phyloP scores from a whole-genome alignment of 2,329 filamentous ascomycete species.

The Didymella arachidicola region DNA sequence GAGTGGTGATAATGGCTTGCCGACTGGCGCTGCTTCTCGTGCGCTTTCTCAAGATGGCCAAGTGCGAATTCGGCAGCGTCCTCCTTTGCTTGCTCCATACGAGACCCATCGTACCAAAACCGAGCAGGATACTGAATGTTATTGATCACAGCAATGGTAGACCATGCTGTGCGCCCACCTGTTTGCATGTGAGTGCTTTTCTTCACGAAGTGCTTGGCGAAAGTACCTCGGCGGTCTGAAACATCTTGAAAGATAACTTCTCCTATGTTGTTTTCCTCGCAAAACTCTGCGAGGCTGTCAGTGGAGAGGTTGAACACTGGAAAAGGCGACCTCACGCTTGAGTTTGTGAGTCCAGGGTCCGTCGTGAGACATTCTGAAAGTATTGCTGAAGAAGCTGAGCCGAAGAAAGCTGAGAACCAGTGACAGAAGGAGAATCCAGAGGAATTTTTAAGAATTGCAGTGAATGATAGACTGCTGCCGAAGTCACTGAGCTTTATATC shows the following conservation, averaged over 20 bases:
- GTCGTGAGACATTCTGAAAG: constrained; percentile 29
- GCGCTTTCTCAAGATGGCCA: constrained; percentile 32
- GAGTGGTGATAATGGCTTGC: constrained; percentile 33
- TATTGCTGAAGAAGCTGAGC: not conserved
- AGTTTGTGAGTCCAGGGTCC: constrained; percentile 41
- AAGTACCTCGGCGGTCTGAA: constrained; percentile 49
- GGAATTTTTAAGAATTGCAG: constrained; percentile 1
- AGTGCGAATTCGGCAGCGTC: constrained; percentile 48
- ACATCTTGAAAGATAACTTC: constrained; percentile 47
- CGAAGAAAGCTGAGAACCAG: not conserved
- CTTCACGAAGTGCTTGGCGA: not conserved
- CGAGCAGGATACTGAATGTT: constrained; percentile 39
- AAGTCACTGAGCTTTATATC: constrained; percentile 13
- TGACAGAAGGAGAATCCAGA: not conserved
- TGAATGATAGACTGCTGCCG: not conserved
- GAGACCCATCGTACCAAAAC: constrained; percentile 50
- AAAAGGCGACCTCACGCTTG: constrained; percentile 32
- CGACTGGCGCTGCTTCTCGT: constrained; percentile 33
- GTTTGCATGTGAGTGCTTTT: constrained; percentile 6
- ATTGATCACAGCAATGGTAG: constrained; percentile 40
- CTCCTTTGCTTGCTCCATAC: constrained; percentile 46
- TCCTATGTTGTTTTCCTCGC: constrained; percentile 32
- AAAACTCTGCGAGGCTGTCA: constrained; percentile 41
- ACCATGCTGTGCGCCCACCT: constrained; percentile 52
- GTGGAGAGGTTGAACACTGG: not conserved